phyloP scores from a whole-genome alignment of 2,329 filamentous ascomycete genomes.

The Aspergillus ibericus region DNA sequence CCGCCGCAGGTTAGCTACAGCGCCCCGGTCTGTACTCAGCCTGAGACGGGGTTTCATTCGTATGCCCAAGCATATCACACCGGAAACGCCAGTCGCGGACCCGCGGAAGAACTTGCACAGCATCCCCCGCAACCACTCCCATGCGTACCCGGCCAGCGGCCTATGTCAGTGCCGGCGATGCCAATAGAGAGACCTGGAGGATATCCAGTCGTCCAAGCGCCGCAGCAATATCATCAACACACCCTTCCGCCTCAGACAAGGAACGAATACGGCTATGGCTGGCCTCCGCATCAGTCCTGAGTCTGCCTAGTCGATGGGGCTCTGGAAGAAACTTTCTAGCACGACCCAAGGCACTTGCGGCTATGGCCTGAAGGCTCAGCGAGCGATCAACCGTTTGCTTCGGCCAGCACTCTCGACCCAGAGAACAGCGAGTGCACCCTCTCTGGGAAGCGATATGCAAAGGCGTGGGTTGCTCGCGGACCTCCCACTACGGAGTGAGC shows the following conservation, averaged over 20 bases:
- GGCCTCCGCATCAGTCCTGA: constrained; percentile 19
- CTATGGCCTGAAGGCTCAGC: not conserved
- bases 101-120: constrained; percentile 14
- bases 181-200: constrained; percentile 14
- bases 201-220: constrained; percentile 15
- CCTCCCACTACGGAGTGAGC: not conserved
- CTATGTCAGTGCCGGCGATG: constrained; percentile 22
- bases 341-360: not conserved
- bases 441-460: not conserved
- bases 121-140: constrained; percentile 16
- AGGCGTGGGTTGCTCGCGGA: not conserved
- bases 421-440: not conserved
- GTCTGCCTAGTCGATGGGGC: not conserved
- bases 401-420: not conserved
- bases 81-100: constrained; percentile 12
- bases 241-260: constrained; percentile 11
- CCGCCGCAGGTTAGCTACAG: constrained; percentile 25
- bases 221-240: constrained; percentile 16
- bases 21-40: constrained; percentile 12
- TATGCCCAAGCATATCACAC: constrained; percentile 24
- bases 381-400: not conserved
- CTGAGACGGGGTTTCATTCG: constrained; percentile 18
- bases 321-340: not conserved
- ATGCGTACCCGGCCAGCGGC: constrained; percentile 19
- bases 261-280: constrained; percentile 20